Evolutionary conservation across 2,329 filamentous ascomycete genomes (phyloP).

Genomic region (Calycina herbarum): DNA sequence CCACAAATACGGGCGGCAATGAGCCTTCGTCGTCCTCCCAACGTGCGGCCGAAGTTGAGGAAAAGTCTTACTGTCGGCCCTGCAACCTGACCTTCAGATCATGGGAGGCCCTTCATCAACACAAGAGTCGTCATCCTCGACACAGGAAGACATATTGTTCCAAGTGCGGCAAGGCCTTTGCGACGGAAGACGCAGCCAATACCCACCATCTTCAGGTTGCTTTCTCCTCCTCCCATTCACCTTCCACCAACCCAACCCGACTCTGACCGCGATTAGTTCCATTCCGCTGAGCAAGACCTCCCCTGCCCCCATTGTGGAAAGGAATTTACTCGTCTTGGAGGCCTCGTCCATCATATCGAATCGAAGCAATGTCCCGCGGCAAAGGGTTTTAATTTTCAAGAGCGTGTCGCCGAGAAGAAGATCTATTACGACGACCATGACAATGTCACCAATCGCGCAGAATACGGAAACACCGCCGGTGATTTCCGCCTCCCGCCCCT

Average conservation of each 20-base stretch:
- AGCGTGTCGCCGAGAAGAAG: constrained; percentile 13
- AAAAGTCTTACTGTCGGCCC: neutral
- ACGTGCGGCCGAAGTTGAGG: neutral
- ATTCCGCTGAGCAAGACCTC: constrained; percentile 25
- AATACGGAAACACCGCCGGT: constrained; percentile 13
- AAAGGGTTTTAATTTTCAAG: constrained; percentile 7
- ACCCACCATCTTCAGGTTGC: neutral
- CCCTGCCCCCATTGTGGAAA: constrained; percentile 23
- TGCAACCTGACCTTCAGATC: neutral
- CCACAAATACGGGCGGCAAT: neutral
- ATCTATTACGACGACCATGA: constrained; percentile 8
- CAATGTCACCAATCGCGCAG: constrained; percentile 12
- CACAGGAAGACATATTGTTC: constrained; percentile 17
- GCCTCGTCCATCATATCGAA: constrained; percentile 29
- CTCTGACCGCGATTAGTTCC: constrained; percentile 21
- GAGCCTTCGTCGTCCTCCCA: neutral
- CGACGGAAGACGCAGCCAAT: constrained; percentile 15
- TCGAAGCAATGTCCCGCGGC: constrained; percentile 17
- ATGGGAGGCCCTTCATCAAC: constrained; percentile 1
- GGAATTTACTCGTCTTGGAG: constrained; percentile 27
- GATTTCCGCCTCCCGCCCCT: constrained; percentile 4
- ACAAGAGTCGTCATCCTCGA: constrained; percentile 17
- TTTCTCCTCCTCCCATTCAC: constrained; percentile 13
- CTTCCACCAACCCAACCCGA: constrained; percentile 10
- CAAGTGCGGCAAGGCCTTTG: constrained; percentile 24